Conservation (phyloP, 768 basidiomycete genomes). For the Suillus bovinus region DNA sequence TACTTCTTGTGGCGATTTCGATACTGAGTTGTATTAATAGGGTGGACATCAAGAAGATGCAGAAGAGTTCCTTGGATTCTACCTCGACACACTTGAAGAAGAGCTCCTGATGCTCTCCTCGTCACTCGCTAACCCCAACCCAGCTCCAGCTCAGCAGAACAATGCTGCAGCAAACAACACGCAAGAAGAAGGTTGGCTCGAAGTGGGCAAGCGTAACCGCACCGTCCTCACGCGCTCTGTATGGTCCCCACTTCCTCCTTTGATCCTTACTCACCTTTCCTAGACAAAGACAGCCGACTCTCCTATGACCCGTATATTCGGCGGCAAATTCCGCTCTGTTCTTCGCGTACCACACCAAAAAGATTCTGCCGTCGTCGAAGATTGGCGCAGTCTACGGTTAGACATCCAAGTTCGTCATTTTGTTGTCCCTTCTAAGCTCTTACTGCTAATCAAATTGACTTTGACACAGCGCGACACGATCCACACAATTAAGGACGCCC, state of each 20-base stretch:
- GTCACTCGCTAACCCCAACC: conserved; percentile 42
- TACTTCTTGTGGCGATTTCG: conserved; percentile 1
- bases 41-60: conserved; percentile 97
- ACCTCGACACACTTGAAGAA: conserved; percentile 92
- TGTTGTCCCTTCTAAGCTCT: not conserved
- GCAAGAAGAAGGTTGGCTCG: conserved; percentile 77
- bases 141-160: conserved; percentile 28
- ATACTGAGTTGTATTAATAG: conserved; percentile 34
- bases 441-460: not conserved
- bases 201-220: conserved; percentile 89
- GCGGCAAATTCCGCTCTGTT: conserved; percentile 87
- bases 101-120: conserved; percentile 74
- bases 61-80: conserved; percentile 98
- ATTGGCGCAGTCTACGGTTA: conserved; percentile 85
- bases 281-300: conserved; percentile 82
- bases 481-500: conserved; percentile 78
- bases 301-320: conserved; percentile 90
- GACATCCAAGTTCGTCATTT: conserved; percentile 73
- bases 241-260: conserved; percentile 28
- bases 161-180: conserved; percentile 2
- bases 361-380: conserved; percentile 88
- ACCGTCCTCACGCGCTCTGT: conserved; percentile 79
- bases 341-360: conserved; percentile 78
- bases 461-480: conserved; percentile 64
- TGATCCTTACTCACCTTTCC: not conserved